Base-by-base conservation (phyloP, 768 basidiomycete species). In the Clavaria fumosa region DNA sequence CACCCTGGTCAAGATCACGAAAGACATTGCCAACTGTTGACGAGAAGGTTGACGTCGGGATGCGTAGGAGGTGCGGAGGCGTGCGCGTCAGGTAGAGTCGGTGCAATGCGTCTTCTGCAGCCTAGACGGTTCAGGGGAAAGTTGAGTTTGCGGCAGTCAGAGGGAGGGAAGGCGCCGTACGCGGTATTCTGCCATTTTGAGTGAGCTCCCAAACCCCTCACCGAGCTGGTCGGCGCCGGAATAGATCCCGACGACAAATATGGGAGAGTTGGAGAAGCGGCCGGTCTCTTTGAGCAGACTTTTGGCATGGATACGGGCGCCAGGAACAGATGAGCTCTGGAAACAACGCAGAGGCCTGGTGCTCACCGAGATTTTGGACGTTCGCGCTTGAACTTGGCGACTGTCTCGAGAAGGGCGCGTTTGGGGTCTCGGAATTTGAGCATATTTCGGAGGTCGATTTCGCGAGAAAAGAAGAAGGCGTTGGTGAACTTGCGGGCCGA, bases 161-260 rank as follows among this genome's bases (percentile, higher is more conserved):
- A 32, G 35, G 32, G 6, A 22, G 11, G 7, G 15, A 45, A 19
- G 14, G 34, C 19, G 15, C 58, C 72, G 37, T 57, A 88, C 89
- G 40, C 93, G 67, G 59, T 72, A 91, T 58, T 96, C 89, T 11
- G 89, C 89, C 93, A 97, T 97, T 55, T 73, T 78, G 38, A 96
- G 60, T 2, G 85, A 90, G 46, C 75, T 79, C 37, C 95, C 95
- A 51, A 91, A 88, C 10, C 91, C 90, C 58, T 99, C 91, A 4
- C 91, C 88, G 2, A 99, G 71, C 57, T 95, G 73, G 53, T 73
- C 84, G 41, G 59, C 64, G 27, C 76, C 88, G 17, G 76, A 84
- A 54, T 72, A 97, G 42, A 95, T 80, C 12, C 89, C 95, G n/a
- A 93, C 80, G n/a, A 95, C 81, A 55, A 82, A 99, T 26, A 91